Conservation (phyloP, 2,329 filamentous ascomycete genomes). For the Chaetomium globosum region DNA sequence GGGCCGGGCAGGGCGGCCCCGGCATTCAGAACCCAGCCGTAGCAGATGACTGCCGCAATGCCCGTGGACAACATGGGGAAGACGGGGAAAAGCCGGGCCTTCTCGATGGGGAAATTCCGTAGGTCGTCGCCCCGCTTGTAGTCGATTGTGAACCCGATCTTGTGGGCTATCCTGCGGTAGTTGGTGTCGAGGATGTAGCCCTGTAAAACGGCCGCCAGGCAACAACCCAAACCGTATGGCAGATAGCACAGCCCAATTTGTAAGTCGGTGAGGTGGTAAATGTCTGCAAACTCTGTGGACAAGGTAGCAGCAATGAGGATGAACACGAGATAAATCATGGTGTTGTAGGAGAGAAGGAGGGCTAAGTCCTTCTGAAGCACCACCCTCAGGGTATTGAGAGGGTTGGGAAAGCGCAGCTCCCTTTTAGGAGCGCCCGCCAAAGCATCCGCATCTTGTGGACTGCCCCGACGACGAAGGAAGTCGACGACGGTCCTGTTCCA, state of each 20-base stretch:
- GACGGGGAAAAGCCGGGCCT: slow-evolving; percentile 57
- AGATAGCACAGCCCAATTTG: slow-evolving; percentile 59
- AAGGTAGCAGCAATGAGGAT: slow-evolving; percentile 58
- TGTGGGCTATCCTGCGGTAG: slow-evolving; percentile 67
- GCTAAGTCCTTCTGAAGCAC: slow-evolving; percentile 61
- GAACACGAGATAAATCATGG: slow-evolving; percentile 59
- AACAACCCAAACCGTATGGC: slow-evolving; percentile 56
- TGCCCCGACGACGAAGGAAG: slow-evolving; percentile 46
- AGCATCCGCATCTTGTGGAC: slow-evolving; percentile 26
- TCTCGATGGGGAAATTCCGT: slow-evolving; percentile 57
- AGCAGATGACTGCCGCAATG: slow-evolving; percentile 55
- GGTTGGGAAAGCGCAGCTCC: slow-evolving; percentile 59
- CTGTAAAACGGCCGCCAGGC: slow-evolving; percentile 52
- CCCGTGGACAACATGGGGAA: slow-evolving; percentile 59
- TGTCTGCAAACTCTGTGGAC: slow-evolving; percentile 54
- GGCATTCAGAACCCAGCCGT: slow-evolving; percentile 60
- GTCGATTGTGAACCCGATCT: slow-evolving; percentile 63
- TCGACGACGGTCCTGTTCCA: slow-evolving; percentile 63
- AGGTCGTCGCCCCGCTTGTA: slow-evolving; percentile 59
- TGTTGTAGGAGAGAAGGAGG: slow-evolving; percentile 56
- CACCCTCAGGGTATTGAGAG: slow-evolving; percentile 57
- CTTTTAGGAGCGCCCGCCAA: slow-evolving; percentile 38
- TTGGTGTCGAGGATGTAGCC: slow-evolving; percentile 67
- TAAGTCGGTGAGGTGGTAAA: slow-evolving; percentile 56
- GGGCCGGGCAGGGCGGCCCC: slow-evolving; percentile 57